These are phyloP conservation scores for Candida parachauliodes DNA, from an alignment of 805 yeast genomes.

Conservation along the genomic window DNA sequence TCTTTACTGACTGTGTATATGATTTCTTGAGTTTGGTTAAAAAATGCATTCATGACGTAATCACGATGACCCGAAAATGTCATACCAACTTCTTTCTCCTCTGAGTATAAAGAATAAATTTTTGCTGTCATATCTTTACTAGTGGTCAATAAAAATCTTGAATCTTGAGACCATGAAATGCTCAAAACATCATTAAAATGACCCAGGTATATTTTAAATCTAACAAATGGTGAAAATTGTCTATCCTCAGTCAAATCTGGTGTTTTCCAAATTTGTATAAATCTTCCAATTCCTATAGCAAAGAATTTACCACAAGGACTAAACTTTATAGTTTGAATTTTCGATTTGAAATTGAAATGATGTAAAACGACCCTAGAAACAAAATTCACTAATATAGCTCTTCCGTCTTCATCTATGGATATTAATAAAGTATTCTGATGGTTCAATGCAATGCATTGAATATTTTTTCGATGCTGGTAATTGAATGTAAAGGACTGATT, in stretches of 20 bases:
- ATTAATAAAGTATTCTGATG: slow-evolving; percentile 75
- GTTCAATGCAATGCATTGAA: slow-evolving; percentile 76
- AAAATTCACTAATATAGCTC: slow-evolving; percentile 89
- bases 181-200: slow-evolving; percentile 81
- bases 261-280: slow-evolving; percentile 90
- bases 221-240: slow-evolving; percentile 93
- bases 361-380: slow-evolving; percentile 80
- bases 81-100: slow-evolving; percentile 69
- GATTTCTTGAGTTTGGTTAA: slow-evolving; percentile 80
- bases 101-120: slow-evolving; percentile 70
- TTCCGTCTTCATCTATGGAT: slow-evolving; percentile 85
- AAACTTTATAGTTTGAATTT: slow-evolving; percentile 70
- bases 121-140: slow-evolving; percentile 89
- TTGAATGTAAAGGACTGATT: slow-evolving; percentile 84
- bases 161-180: slow-evolving; percentile 85
- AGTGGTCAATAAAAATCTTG: slow-evolving; percentile 80
- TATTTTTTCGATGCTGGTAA: slow-evolving; percentile 88
- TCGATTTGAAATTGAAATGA: slow-evolving; percentile 88
- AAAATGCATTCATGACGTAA: slow-evolving; percentile 81
- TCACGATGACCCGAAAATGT: slow-evolving; percentile 92
- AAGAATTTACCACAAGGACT: slow-evolving; percentile 86
- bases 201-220: slow-evolving; percentile 87
- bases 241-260: slow-evolving; percentile 78
- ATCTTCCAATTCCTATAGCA: slow-evolving; percentile 80
- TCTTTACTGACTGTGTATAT: slow-evolving; percentile 91